Evolutionary conservation across 2,329 filamentous ascomycete species (phyloP), one percentile per base, ranked within the genome.

Genomic region (Aschersonia sp.): DNA sequence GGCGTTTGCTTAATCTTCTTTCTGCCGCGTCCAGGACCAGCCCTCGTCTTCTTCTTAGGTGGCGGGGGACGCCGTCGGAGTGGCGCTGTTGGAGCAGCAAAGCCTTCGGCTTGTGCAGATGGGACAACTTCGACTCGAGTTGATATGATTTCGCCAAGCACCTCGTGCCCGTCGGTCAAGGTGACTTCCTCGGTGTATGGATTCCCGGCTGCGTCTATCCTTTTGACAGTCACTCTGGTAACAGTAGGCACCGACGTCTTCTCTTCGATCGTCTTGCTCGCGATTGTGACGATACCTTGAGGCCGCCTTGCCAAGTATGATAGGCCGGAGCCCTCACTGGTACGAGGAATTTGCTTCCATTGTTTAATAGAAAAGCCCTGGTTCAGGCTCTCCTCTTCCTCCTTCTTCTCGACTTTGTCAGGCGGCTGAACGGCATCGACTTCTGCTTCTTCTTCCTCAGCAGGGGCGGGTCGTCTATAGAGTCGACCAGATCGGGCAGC

Each of bases 181-280:
- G 87, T 84, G 5, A 92, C 80, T 57, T 94, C 87, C 62, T 92
- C 88, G 2, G 91, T 82, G 51, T 85, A 87, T 7, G 86, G 75
- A 56, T 91, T 91, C 30, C 89, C 89, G 1, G 80, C 78, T 4
- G 83, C 81, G 59, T 94, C 87, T 9, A 83, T 70, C 54, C 84
- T 81, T 56, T 85, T 80, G 47, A 96, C 85, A 29, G 84, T 92
- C 0, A 85, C 87, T 58, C 84, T 84, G 5, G 85, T 82, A 56
- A 92, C 66, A 5, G 72, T 85, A 4, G 78, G 73, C 2, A 70
- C 72, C 12, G 66, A 57, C 3, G 59, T 52, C 48, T 61, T 66
- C 7, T 69, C 65, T n/a, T 67, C 63, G 46, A 75, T 61, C 3
- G 74, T 67, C 58, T 69, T 72, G 40, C 75, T 73, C 4, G 75